These are phyloP conservation scores for Pseudozyma sp. DNA, from an alignment of 1,284 basidiomycete species.

Conservation along the genomic window DNA sequence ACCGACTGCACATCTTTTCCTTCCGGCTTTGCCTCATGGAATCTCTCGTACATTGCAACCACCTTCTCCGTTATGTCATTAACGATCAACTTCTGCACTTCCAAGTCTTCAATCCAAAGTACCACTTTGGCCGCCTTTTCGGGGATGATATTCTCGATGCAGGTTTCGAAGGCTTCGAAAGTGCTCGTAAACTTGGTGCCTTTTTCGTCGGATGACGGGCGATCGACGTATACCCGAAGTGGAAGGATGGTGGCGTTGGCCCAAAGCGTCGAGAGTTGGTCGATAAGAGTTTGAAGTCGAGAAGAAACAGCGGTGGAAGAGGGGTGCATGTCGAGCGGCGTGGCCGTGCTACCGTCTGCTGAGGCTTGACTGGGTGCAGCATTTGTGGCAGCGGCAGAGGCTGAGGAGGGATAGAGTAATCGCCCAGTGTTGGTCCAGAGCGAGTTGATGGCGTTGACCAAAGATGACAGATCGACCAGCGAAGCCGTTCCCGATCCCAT, in stretches of 20 bases:
- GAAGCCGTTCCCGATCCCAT: constrained; percentile 6
- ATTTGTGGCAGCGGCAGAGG: neutral
- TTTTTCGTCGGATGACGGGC: constrained; percentile 5
- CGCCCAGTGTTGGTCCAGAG: constrained; percentile 48
- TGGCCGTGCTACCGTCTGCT: too few species aligned
- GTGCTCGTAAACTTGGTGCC: constrained; percentile 23
- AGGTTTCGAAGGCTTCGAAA: constrained; percentile 38
- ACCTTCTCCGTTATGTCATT: constrained; percentile 4
- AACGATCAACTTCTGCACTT: constrained; percentile 30
- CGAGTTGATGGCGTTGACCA: constrained; percentile 48
- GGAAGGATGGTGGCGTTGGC: constrained; percentile 31
- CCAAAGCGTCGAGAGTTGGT: constrained; percentile 20
- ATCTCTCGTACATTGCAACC: constrained; percentile 7
- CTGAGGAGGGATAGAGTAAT: constrained; percentile 32
- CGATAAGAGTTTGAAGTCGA: constrained; percentile 12
- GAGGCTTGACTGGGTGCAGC: neutral
- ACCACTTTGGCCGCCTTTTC: constrained; percentile 27
- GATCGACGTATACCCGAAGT: constrained; percentile 37
- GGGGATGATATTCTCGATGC: constrained; percentile 27
- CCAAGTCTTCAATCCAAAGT: constrained; percentile 38
- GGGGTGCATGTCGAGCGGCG: constrained; percentile 24
- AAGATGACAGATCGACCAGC: constrained; percentile 34
- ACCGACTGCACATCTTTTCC: neutral
- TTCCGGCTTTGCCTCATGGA: constrained; percentile 9
- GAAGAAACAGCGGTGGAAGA: constrained; percentile 8